Conservation (phyloP, 805 yeast species). For the Yamadazyma sp. region DNA sequence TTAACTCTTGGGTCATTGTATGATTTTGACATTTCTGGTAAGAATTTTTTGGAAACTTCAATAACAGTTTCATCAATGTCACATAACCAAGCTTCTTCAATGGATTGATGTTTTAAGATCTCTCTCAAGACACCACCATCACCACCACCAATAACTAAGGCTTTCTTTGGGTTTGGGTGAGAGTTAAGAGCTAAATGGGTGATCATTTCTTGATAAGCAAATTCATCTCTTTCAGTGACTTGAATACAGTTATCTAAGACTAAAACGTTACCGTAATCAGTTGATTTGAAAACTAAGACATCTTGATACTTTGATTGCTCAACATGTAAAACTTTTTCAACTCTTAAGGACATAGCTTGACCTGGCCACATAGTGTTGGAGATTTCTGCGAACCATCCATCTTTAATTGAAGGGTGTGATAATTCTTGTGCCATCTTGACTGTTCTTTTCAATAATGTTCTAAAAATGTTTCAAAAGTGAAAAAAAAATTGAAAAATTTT, state of each 20-base stretch:
- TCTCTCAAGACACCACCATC: constrained; percentile 98
- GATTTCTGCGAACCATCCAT: constrained; percentile 97
- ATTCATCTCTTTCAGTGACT: constrained; percentile 96
- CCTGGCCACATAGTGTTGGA: constrained; percentile 99
- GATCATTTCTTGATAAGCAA: constrained; percentile 97
- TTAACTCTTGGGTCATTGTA: constrained; percentile 85
- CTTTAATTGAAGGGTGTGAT: constrained; percentile 58
- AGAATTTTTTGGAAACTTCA: constrained; percentile 76
- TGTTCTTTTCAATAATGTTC: no score
- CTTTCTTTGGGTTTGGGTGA: constrained; percentile 92
- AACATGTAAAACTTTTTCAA: constrained; percentile 79
- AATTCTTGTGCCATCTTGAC: constrained; percentile 30
- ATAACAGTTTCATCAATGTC: constrained; percentile 96
- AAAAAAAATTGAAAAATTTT: no score
- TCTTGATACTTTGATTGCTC: constrained; percentile 91
- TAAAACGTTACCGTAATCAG: constrained; percentile 92
- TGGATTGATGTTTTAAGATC: constrained; percentile 80
- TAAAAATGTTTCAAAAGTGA: no score
- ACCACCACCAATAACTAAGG: constrained; percentile 96
- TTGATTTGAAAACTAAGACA: constrained; percentile 86
- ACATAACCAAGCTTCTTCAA: constrained; percentile 87
- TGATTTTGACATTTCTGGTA: constrained; percentile 84
- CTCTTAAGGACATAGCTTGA: constrained; percentile 90
- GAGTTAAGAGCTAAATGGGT: constrained; percentile 89
- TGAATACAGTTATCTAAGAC: constrained; percentile 95